These are phyloP conservation scores for Monosporascus sp. DNA, from an alignment of 2,329 filamentous ascomycete genomes.

Conservation along the genomic window DNA sequence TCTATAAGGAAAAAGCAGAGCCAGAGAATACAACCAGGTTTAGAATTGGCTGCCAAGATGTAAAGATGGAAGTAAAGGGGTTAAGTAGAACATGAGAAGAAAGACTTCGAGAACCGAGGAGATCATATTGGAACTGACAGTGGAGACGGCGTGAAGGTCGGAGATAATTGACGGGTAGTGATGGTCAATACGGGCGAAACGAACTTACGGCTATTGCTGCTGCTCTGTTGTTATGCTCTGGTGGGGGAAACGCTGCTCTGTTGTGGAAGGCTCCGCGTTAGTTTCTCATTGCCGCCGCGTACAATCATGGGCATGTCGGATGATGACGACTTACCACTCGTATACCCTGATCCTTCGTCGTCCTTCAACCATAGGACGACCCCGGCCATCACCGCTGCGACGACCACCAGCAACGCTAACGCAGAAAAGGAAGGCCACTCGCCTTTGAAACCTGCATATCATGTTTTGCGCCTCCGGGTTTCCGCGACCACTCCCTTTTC, in stretches of 20 bases:
- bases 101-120: no score
- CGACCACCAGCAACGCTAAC: constrained; percentile 8
- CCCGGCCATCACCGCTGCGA: constrained; percentile 15
- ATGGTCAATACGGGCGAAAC: no score
- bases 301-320: neutral
- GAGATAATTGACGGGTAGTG: no score
- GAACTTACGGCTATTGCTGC: no score
- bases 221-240: no score
- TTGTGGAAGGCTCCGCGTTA: neutral
- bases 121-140: no score
- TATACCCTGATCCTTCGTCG: neutral
- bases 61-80: no score
- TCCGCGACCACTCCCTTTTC: neutral
- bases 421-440: constrained; percentile 10
- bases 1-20: no score
- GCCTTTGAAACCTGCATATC: constrained; percentile 11
- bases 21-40: no score
- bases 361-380: constrained; percentile 13
- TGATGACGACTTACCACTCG: neutral
- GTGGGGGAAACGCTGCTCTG: neutral
- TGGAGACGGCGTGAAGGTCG: no score
- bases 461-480: neutral
- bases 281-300: neutral
- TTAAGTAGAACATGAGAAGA: no score
- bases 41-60: no score